A percentile compares a stretch with the other conserved stretches of the same genome.
Evolutionary conservation across 1,284 basidiomycete genomes (phyloP).

Genomic region (Neonothopanus nambi): DNA sequence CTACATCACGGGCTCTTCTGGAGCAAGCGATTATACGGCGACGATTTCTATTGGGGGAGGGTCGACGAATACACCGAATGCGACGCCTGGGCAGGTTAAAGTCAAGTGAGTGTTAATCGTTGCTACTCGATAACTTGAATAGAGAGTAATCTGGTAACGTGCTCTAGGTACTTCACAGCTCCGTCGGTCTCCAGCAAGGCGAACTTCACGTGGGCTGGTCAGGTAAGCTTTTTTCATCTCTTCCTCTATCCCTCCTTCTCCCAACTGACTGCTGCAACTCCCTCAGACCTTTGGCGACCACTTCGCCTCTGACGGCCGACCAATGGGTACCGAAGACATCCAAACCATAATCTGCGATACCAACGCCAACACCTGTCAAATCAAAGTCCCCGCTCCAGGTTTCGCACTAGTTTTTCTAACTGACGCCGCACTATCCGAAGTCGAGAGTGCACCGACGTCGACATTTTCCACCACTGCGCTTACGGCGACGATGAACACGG

Average conservation of each 20-base stretch:
- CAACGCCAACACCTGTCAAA: slow-evolving; percentile 49
- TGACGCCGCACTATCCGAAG: slow-evolving; percentile 31
- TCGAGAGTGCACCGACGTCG: slow-evolving; percentile 38
- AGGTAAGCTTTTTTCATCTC: slow-evolving; percentile 32
- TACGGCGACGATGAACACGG: slow-evolving; percentile 51
- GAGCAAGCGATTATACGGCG: slow-evolving; percentile 50
- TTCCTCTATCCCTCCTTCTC: neutral
- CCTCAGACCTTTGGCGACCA: slow-evolving; percentile 65
- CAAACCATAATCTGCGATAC: slow-evolving; percentile 52
- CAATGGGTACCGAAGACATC: slow-evolving; percentile 51
- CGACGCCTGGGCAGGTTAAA: slow-evolving; percentile 42
- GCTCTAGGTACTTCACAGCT: slow-evolving; percentile 50
- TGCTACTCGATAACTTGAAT: neutral
- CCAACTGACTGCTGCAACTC: slow-evolving; percentile 13
- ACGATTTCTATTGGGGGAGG: slow-evolving; percentile 47
- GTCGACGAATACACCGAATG: slow-evolving; percentile 17
- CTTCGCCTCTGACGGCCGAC: slow-evolving; percentile 66
- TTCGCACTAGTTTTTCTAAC: slow-evolving; percentile 71
- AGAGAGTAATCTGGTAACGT: slow-evolving; percentile 6
- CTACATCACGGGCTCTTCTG: slow-evolving; percentile 55
- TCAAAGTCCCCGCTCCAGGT: slow-evolving; percentile 70
- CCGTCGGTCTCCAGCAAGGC: slow-evolving; percentile 59
- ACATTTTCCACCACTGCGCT: slow-evolving; percentile 59
- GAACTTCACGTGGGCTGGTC: slow-evolving; percentile 75
- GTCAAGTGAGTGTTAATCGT: slow-evolving; percentile 49